Conservation (phyloP, 2,329 filamentous ascomycete genomes). For the Xylaria sp. region DNA sequence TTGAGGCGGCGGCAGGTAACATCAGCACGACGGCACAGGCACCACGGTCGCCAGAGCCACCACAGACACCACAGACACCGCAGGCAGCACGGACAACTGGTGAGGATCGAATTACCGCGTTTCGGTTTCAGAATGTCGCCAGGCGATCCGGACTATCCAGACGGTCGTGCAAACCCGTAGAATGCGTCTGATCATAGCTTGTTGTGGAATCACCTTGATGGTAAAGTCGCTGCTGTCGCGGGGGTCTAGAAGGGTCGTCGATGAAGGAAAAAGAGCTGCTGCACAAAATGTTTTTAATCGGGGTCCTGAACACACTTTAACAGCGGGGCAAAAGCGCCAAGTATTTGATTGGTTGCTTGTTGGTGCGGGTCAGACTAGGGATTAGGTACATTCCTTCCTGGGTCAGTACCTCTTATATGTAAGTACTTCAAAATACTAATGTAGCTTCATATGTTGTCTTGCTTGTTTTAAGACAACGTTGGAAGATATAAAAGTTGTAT, state of each 20-base stretch:
- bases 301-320: slow-evolving; percentile 21
- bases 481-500: not conserved
- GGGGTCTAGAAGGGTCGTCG: slow-evolving; percentile 19
- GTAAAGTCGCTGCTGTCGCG: slow-evolving; percentile 4
- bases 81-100: slow-evolving; percentile 8
- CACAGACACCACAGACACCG: too few relatives aligned
- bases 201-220: not conserved
- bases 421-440: too few relatives aligned
- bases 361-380: not conserved
- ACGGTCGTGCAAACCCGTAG: slow-evolving; percentile 32
- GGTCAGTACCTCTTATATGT: too few relatives aligned
- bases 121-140: slow-evolving; percentile 32
- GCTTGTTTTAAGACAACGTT: not conserved
- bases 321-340: slow-evolving; percentile 25
- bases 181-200: slow-evolving; percentile 40
- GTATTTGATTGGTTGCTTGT: slow-evolving; percentile 20
- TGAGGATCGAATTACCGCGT: slow-evolving; percentile 22
- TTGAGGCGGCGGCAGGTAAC: slow-evolving; percentile 43
- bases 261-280: slow-evolving; percentile 17
- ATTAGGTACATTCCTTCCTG: not conserved
- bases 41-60: too few relatives aligned
- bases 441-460: too few relatives aligned
- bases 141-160: slow-evolving; percentile 36
- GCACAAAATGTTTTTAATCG: slow-evolving; percentile 37
- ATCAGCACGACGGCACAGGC: slow-evolving; percentile 31